phyloP scores from a whole-genome alignment of 805 yeast genomes.

The Candida ponderosae region DNA sequence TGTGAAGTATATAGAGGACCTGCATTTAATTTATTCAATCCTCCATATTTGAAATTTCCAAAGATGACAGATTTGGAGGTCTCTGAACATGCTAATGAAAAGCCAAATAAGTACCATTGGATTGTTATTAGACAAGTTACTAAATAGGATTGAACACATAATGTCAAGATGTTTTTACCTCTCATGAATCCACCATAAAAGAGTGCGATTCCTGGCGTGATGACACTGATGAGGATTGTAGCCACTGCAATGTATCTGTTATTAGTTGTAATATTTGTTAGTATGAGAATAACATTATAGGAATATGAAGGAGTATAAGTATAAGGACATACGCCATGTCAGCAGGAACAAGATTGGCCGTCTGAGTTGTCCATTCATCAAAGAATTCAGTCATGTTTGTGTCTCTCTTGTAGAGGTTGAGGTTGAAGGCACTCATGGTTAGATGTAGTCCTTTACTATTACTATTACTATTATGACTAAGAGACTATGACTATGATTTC shows the following conservation, averaged over 20 bases:
- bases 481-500: too few relatives aligned
- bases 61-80: constrained; percentile 64
- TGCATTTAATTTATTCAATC: constrained; percentile 54
- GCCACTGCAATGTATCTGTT: too few relatives aligned
- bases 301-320: too few relatives aligned
- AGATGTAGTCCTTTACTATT: too few relatives aligned
- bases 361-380: constrained; percentile 20
- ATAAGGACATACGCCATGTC: constrained; percentile 50
- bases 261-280: neutral
- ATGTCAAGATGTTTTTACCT: constrained; percentile 73
- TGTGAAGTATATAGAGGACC: constrained; percentile 73
- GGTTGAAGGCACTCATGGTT: too few relatives aligned
- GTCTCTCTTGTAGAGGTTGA: neutral
- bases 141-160: constrained; percentile 71
- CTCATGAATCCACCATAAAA: constrained; percentile 85
- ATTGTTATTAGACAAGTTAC: constrained; percentile 64
- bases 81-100: constrained; percentile 75
- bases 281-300: neutral
- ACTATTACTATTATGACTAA: too few relatives aligned
- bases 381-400: neutral
- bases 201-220: constrained; percentile 93
- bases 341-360: constrained; percentile 28
- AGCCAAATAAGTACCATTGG: constrained; percentile 98
- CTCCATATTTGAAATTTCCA: constrained; percentile 77
- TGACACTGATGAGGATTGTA: constrained; percentile 45